phyloP scores from a whole-genome alignment of 2,329 filamentous ascomycete genomes.

The Aspergillus cejpii region DNA sequence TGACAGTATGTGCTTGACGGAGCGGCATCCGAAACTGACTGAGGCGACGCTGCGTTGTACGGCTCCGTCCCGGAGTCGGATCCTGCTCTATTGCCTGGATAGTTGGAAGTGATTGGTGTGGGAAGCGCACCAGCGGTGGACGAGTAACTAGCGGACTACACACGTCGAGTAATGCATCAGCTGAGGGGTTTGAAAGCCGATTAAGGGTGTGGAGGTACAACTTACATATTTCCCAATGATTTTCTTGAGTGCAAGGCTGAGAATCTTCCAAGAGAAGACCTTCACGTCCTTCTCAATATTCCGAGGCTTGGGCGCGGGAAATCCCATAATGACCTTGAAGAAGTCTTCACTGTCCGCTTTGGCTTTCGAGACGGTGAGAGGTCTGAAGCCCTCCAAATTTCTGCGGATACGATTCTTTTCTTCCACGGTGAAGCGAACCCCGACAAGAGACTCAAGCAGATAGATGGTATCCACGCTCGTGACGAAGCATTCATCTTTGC shows the following conservation, averaged over 20 bases:
- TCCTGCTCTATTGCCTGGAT: conserved; percentile 37
- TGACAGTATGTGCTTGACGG: conserved; percentile 41
- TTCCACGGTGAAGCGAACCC: conserved; percentile 81
- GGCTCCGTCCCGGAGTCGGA: conserved; percentile 46
- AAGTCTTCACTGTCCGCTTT: conserved; percentile 92
- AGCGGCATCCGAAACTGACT: conserved; percentile 43
- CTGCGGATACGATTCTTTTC: conserved; percentile 97
- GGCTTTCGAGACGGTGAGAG: conserved; percentile 85
- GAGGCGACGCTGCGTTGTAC: conserved; percentile 44
- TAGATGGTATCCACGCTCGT: conserved; percentile 96
- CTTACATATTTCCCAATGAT: conserved; percentile 94
- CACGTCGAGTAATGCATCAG: conserved; percentile 16
- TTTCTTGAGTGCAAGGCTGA: conserved; percentile 84
- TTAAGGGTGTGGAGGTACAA: conserved; percentile 21
- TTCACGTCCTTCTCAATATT: conserved; percentile 99
- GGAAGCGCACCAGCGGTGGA: conserved; percentile 51
- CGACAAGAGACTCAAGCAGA: conserved; percentile 85
- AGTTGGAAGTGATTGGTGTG: conserved; percentile 35
- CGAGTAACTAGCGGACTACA: conserved; percentile 61
- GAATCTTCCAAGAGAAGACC: conserved; percentile 93
- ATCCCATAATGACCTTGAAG: conserved; percentile 98
- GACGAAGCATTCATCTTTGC: conserved; percentile 83
- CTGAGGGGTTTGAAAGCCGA: neutral
- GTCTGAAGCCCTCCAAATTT: conserved; percentile 90
- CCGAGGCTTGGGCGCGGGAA: conserved; percentile 86